Evolutionary conservation across 2,329 filamentous ascomycete genomes (phyloP), one percentile per base, ranked within the genome.

Genomic region (Paraphoma sp.): DNA sequence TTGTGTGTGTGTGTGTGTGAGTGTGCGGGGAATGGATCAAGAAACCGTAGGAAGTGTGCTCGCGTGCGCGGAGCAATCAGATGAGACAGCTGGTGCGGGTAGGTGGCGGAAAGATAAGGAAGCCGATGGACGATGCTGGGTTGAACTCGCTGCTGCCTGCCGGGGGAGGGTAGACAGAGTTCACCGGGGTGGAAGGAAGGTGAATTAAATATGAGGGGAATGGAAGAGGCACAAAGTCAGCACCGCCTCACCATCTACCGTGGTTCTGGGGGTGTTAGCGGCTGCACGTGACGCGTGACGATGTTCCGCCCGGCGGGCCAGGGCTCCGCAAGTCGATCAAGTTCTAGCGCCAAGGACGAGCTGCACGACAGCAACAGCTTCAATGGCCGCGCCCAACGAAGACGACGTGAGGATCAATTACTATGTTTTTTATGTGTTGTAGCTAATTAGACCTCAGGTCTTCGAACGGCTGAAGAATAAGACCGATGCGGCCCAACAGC

Each of bases 391-490:
- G 67, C 75, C 75, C 30, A 62, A 69, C 59, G 79, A 78, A 72
- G 80, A 81, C 69, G 79, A 83, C 77, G 81, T 82, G 69, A 62
- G 78, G 50, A 6, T 23, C 5, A 12, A 28, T 6, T 10, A 11
- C 3, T 7, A 9, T 16, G 29, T 28, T 9, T 14, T 29, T n/a
- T 4, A 11, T 3, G 17, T 23, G 17, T 17, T 12, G 46, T 47
- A 28, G 54, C 54, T 71, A 62, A 68, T 63, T 52, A 57, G 43
- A 9, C 50, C 17, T 1, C 62, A 88, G 86, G 80, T 87, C 78
- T 86, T 88, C 79, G 82, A 85, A 71, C 81, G 81, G 72, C 80
- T 87, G 66, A 83, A 82, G 75, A 81, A 84, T 71, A 83, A 83
- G 65, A 77, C 82, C 59, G 85, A 90, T 74, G 81, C 85, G 23